Conservation (phyloP, 805 yeast genomes). For the Nakazawaea holstii region DNA sequence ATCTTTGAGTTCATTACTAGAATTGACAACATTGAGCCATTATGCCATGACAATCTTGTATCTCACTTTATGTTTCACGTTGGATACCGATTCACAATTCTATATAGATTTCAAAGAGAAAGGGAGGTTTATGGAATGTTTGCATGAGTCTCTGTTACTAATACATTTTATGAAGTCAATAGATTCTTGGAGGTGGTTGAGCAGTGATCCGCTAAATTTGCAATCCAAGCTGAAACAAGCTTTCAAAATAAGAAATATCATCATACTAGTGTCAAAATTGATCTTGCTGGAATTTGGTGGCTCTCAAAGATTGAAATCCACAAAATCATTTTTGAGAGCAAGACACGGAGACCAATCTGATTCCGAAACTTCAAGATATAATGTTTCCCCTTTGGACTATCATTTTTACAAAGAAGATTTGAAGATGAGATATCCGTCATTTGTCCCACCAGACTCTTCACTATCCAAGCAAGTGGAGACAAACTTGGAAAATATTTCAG, state of each 20-base stretch:
- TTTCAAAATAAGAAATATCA: constrained; percentile 51
- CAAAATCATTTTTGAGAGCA: constrained; percentile 41
- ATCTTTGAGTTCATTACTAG: constrained; percentile 17
- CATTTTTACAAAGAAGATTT: constrained; percentile 74
- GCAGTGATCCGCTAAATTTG: constrained; percentile 18
- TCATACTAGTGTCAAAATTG: constrained; percentile 48
- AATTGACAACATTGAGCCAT: constrained; percentile 15
- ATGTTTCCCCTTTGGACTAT: constrained; percentile 81
- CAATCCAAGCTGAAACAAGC: constrained; percentile 21
- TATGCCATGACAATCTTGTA: constrained; percentile 24
- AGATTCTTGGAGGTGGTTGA: constrained; percentile 63
- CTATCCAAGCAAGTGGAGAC: constrained; percentile 40
- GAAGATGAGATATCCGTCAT: constrained; percentile 69
- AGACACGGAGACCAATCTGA: constrained; percentile 26
- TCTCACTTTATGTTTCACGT: constrained; percentile 10
- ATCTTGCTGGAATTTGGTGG: constrained; percentile 63
- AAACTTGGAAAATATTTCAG: constrained; percentile 14
- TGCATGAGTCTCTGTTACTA: constrained; percentile 32
- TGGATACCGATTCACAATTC: constrained; percentile 8
- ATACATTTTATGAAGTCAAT: constrained; percentile 40
- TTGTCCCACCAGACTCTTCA: constrained; percentile 42
- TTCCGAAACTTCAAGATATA: constrained; percentile 22
- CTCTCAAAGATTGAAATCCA: constrained; percentile 27
- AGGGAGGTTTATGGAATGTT: background rate
- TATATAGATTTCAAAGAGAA: constrained; percentile 3